phyloP scores from a whole-genome alignment of 441 rosid species.

The Biscutella laevigata region DNA sequence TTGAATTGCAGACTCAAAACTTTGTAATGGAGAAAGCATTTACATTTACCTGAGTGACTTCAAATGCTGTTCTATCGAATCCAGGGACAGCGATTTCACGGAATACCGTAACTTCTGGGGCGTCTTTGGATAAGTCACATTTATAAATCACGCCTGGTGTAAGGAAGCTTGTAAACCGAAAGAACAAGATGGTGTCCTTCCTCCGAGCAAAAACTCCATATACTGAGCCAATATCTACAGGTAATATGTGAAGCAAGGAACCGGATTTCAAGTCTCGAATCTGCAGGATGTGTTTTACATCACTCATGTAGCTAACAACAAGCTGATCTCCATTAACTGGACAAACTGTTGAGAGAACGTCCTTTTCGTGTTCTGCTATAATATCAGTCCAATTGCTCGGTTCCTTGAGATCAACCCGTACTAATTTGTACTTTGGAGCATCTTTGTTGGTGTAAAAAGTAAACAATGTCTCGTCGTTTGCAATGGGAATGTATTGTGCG shows the following conservation, averaged over 20 bases:
- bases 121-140: slow-evolving; percentile 50
- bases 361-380: slow-evolving; percentile 64
- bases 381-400: slow-evolving; percentile 72
- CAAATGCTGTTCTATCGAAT: slow-evolving; percentile 62
- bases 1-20: not conserved
- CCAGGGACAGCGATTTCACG: slow-evolving; percentile 71
- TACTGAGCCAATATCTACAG: slow-evolving; percentile 74
- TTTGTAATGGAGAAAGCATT: slow-evolving; percentile 2
- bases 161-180: slow-evolving; percentile 78
- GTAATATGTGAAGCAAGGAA: slow-evolving; percentile 61
- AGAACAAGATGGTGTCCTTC: slow-evolving; percentile 47
- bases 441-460: slow-evolving; percentile 79
- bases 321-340: slow-evolving; percentile 65
- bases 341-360: slow-evolving; percentile 63
- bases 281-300: slow-evolving; percentile 71
- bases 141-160: slow-evolving; percentile 78
- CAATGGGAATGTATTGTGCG: slow-evolving; percentile 50
- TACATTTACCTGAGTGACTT: slow-evolving; percentile 61
- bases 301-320: slow-evolving; percentile 77
- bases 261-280: slow-evolving; percentile 78
- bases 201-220: slow-evolving; percentile 60
- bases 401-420: slow-evolving; percentile 68
- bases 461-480: slow-evolving; percentile 74
- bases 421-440: slow-evolving; percentile 81
- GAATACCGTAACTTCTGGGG: slow-evolving; percentile 67